Base-by-base conservation (phyloP, 192 early-diverging fungal species). In the Coemansia sp. region DNA sequence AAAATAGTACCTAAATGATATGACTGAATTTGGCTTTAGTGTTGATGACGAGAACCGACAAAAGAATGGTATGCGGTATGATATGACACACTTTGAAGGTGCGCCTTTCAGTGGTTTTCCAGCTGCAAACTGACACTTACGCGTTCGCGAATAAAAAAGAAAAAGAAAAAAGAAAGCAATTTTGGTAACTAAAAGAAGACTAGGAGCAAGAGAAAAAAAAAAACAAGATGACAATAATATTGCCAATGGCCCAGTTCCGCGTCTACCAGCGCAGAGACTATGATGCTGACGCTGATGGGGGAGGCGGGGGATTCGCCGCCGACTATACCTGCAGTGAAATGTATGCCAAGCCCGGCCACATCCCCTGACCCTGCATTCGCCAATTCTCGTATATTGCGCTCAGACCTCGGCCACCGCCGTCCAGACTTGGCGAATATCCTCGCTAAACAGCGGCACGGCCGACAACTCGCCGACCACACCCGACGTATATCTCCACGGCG, bases 371-470 rank as follows among this genome's bases (percentile, higher is more conserved):
- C 40, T 42, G 40, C 40, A 19, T 47, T 47, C 1, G n/a, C 44
- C 14, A n/a, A 17, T 19, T 19, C n/a, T 4, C 6, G 6, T 17
- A 19, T 6, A 19, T 47, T 47, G 44, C 44, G n/a, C 13, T 60
- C 58, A 61, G 59, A 39, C 37, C 35, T 61, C 37, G 17, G 59
- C 33, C 3, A 23, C 59, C 8, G 59, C 59, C 6, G 59, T 40
- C 59, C 59, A 61, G n/a, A 61, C 17, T 19, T 39, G 35, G 59
- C 37, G 59, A 8, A 68, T 66, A 16, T 76, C 63, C 38, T 21
- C 46, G 63, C 67, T 70, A 44, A 77, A 77, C 63, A 82, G 59
- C 6, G 65, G 63, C 6, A 61, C 28, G 38, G 50, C 11, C 62
- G 28, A 49, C 35, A 26, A 35, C 0, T 42, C 62, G 5, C 21